Percentiles rank a stretch among this genome's conserved stretches.
These are phyloP conservation scores for Apiotrichum veenhuisii DNA, from an alignment of 1,284 basidiomycete species.

Conservation along the genomic window DNA sequence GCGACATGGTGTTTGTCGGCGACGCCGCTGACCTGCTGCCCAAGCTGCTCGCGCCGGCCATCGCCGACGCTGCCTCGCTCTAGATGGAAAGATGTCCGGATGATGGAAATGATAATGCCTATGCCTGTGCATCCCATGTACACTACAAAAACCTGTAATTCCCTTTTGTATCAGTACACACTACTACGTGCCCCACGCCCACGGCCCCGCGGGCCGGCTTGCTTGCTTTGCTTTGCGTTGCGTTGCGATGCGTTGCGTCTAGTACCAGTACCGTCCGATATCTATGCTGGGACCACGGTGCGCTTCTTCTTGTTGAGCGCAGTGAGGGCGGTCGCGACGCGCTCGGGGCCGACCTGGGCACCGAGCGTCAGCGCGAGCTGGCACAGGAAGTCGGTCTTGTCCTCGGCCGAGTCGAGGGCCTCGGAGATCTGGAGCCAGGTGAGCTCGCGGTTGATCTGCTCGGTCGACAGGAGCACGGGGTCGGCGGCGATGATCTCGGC, in stretches of 20 bases:
- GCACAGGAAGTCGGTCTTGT: constrained; percentile 11
- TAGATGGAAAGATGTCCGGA: no score
- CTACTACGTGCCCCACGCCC: no score
- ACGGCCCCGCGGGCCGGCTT: no score
- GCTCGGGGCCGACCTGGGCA: constrained; percentile 12
- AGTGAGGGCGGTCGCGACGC: constrained; percentile 1
- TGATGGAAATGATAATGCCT: no score
- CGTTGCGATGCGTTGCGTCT: neutral
- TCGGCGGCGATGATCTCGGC: neutral
- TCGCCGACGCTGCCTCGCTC: neutral
- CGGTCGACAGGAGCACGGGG: constrained; percentile 12
- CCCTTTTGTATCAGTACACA: no score
- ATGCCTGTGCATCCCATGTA: no score
- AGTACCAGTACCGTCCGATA: no score
- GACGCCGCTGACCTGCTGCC: constrained; percentile 15
- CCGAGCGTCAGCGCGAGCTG: constrained; percentile 18
- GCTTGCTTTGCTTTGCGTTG: no score
- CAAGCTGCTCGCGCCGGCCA: constrained; percentile 7
- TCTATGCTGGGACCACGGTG: no score
- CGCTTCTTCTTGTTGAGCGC: neutral
- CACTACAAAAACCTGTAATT: neutral
- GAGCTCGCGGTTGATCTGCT: constrained; percentile 12
- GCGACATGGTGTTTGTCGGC: constrained; percentile 13
- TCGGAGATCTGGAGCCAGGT: constrained; percentile 17
- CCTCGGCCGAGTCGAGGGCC: constrained; percentile 12